Percentiles rank a stretch among this genome's conserved stretches.
phyloP scores from a whole-genome alignment of 2,329 filamentous ascomycete species.

The Colletotrichum simmondsii region DNA sequence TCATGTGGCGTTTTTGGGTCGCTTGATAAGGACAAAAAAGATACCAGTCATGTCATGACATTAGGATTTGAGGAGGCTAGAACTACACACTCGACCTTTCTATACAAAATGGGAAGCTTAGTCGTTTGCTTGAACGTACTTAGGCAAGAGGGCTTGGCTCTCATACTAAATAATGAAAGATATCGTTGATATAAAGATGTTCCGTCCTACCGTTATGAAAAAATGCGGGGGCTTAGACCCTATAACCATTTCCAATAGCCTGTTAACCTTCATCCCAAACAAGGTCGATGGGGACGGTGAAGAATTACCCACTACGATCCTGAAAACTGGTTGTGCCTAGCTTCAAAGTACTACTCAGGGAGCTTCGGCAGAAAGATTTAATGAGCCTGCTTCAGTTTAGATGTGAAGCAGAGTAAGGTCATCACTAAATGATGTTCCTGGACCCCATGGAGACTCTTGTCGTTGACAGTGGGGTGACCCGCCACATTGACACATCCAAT shows the following conservation, averaged over 20 bases:
- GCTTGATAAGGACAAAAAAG: not conserved
- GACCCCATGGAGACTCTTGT: not conserved
- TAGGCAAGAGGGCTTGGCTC: not conserved
- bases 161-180: not conserved
- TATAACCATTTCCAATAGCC: too few relatives aligned
- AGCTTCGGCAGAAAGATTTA: too few relatives aligned
- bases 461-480: not conserved
- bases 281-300: too few relatives aligned
- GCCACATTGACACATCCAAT: not conserved
- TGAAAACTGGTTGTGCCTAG: too few relatives aligned
- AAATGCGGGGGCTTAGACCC: too few relatives aligned
- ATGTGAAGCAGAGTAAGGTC: too few relatives aligned
- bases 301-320: too few relatives aligned
- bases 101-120: not conserved
- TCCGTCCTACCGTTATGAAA: not conserved
- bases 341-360: too few relatives aligned
- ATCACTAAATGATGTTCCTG: too few relatives aligned
- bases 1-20: not conserved
- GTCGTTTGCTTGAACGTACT: fast-evolving
- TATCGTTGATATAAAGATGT: too few relatives aligned
- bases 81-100: fast-evolving
- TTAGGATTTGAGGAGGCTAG: not conserved
- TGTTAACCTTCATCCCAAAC: too few relatives aligned
- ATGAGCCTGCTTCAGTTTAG: too few relatives aligned
- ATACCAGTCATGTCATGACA: not conserved